phyloP scores from a whole-genome alignment of 768 basidiomycete species.

The Leccinum imitatum region DNA sequence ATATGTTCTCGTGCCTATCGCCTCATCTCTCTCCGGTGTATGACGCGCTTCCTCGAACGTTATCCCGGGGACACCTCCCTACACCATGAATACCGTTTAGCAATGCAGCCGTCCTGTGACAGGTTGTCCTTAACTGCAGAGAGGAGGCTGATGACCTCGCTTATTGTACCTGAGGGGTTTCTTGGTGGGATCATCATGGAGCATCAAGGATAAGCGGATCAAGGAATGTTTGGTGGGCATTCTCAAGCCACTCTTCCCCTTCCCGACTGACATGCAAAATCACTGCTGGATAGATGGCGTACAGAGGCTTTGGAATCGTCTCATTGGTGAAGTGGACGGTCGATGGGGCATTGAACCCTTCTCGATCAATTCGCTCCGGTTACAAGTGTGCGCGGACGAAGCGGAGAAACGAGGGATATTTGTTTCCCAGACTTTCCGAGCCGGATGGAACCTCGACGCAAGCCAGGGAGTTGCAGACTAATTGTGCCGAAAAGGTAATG shows the following conservation, averaged over 20 bases:
- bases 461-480: constrained; percentile 66
- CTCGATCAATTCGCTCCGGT: constrained; percentile 60
- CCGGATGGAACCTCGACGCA: constrained; percentile 69
- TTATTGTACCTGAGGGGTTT: constrained; percentile 52
- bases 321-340: constrained; percentile 62
- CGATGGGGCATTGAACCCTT: constrained; percentile 69
- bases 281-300: constrained; percentile 49
- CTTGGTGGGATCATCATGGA: constrained; percentile 66
- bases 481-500: constrained; percentile 66
- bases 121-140: constrained; percentile 76
- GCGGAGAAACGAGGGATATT: constrained; percentile 44
- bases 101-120: constrained; percentile 67
- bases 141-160: constrained; percentile 61
- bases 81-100: constrained; percentile 69
- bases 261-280: constrained; percentile 41
- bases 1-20: constrained; percentile 15
- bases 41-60: constrained; percentile 59
- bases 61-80: constrained; percentile 77
- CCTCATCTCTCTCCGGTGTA: constrained; percentile 54
- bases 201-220: constrained; percentile 67
- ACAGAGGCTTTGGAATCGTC: constrained; percentile 49
- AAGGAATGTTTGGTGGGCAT: constrained; percentile 82
- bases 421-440: constrained; percentile 61
- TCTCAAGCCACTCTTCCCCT: constrained; percentile 71
- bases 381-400: constrained; percentile 41